Conservation (phyloP, 192 early-diverging fungal species). For the Podila epicladia region DNA sequence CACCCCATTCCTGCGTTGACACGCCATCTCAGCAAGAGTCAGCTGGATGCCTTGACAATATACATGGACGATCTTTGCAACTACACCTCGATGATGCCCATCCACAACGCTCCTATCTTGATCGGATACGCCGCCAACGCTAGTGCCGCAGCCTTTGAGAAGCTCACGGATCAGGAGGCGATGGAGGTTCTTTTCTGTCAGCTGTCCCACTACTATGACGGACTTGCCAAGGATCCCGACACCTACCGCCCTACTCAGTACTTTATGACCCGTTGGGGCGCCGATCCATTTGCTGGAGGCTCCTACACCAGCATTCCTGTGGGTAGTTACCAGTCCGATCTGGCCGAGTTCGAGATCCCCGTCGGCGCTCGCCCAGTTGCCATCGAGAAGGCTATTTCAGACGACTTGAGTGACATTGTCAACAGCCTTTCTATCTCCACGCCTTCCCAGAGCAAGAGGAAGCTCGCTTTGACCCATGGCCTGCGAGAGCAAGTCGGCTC, state of each 20-base stretch:
- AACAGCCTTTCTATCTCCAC: not conserved
- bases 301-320: constrained; percentile 58
- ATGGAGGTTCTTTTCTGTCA: constrained; percentile 46
- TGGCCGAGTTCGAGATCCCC: constrained; percentile 52
- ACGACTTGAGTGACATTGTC: not conserved
- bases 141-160: constrained; percentile 39
- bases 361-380: constrained; percentile 25
- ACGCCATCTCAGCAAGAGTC: constrained; percentile 39
- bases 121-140: constrained; percentile 47
- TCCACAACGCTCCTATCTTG: constrained; percentile 34
- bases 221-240: constrained; percentile 20
- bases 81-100: constrained; percentile 50
- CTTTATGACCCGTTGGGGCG: constrained; percentile 53
- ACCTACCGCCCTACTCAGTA: constrained; percentile 15
- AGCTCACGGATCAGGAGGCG: constrained; percentile 34
- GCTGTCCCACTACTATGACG: constrained; percentile 34
- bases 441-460: not conserved
- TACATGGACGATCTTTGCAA: constrained; percentile 47
- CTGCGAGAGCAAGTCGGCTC: not conserved
- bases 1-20: constrained; percentile 24
- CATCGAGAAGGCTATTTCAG: not conserved
- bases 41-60: constrained; percentile 32
- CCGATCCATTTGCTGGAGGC: constrained; percentile 55
- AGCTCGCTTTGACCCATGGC: not conserved
- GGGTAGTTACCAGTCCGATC: constrained; percentile 47